Percentiles rank a stretch among this genome's conserved stretches.
Evolutionary conservation across 1,284 basidiomycete species (phyloP).

Genomic region (Trichosporon ovoides): DNA sequence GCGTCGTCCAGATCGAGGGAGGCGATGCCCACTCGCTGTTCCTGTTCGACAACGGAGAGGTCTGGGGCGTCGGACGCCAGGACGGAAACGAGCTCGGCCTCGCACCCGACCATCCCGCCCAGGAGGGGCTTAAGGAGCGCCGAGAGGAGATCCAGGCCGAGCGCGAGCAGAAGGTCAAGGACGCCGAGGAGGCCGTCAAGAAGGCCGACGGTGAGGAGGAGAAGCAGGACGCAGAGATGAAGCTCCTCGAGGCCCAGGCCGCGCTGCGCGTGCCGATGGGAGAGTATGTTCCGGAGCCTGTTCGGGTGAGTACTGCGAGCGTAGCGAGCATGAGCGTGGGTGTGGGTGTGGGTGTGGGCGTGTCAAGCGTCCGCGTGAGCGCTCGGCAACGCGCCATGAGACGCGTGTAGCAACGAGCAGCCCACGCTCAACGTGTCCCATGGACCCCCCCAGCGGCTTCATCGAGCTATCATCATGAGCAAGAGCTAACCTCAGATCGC

Average conservation of each 20-base stretch:
- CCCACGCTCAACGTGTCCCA: no score
- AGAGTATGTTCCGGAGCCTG: constrained; percentile 56
- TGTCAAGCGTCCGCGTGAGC: no score
- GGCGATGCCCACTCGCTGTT: constrained; percentile 87
- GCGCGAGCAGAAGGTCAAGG: constrained; percentile 35
- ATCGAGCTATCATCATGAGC: no score
- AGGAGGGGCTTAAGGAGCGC: constrained; percentile 50
- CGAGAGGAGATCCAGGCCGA: constrained; percentile 39
- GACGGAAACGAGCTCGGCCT: constrained; percentile 75
- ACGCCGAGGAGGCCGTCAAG: constrained; percentile 27
- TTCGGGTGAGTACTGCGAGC: constrained; percentile 36
- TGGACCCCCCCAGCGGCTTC: no score
- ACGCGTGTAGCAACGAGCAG: no score
- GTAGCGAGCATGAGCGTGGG: no score
- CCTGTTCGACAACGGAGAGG: constrained; percentile 72
- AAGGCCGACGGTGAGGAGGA: constrained; percentile 28
- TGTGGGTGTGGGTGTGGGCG: no score
- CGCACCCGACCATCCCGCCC: constrained; percentile 56
- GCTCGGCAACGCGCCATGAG: no score
- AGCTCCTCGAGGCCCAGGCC: constrained; percentile 43
- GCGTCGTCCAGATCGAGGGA: constrained; percentile 56
- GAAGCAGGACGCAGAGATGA: constrained; percentile 27
- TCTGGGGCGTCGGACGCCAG: constrained; percentile 74
- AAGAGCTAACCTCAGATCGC: constrained; percentile 49
- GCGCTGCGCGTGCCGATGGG: constrained; percentile 53